Percentiles rank a stretch among this genome's conserved stretches.
Conservation (phyloP, 495 filamentous ascomycete species). For the Eremomyces bilateralis region DNA sequence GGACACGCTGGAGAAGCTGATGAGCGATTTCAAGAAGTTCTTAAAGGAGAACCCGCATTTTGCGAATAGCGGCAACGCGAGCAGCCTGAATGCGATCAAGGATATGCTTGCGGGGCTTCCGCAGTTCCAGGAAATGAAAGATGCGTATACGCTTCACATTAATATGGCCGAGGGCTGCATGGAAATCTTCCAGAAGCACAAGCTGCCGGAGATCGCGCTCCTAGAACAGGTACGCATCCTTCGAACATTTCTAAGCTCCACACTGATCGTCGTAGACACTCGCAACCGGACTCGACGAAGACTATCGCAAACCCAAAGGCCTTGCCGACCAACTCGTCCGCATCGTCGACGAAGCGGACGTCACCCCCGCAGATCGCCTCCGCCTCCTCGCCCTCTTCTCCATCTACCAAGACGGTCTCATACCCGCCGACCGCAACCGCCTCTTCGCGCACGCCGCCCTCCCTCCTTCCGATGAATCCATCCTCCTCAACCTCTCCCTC, state of each 20-base stretch:
- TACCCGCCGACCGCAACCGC: conserved; percentile 65
- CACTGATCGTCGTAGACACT: conserved; percentile 30
- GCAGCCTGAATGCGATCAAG: conserved; percentile 75
- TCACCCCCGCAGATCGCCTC: conserved; percentile 49
- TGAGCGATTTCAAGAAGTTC: conserved; percentile 81
- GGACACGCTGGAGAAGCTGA: conserved; percentile 83
- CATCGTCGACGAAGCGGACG: conserved; percentile 57
- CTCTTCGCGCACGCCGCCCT: conserved; percentile 69
- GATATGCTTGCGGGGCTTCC: conserved; percentile 91
- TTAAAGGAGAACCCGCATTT: conserved; percentile 87
- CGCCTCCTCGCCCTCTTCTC: conserved; percentile 70
- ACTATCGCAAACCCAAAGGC: conserved; percentile 76
- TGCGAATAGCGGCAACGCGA: conserved; percentile 39
- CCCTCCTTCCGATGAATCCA: conserved; percentile 44
- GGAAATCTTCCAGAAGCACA: conserved; percentile 67
- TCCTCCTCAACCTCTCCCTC: conserved; percentile 57
- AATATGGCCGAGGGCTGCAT: conserved; percentile 98
- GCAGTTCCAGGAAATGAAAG: conserved; percentile 85
- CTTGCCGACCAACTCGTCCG: conserved; percentile 68
- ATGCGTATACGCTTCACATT: conserved; percentile 82
- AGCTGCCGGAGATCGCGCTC: conserved; percentile 67
- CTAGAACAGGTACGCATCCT: conserved; percentile 41
- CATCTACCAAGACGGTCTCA: conserved; percentile 71
- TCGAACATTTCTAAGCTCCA: background rate
- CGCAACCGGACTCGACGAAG: conserved; percentile 83